A percentile compares a stretch with the other conserved stretches of the same genome.
Conservation (phyloP, 352 stramenopile species). For the Phytophthora idaei region DNA sequence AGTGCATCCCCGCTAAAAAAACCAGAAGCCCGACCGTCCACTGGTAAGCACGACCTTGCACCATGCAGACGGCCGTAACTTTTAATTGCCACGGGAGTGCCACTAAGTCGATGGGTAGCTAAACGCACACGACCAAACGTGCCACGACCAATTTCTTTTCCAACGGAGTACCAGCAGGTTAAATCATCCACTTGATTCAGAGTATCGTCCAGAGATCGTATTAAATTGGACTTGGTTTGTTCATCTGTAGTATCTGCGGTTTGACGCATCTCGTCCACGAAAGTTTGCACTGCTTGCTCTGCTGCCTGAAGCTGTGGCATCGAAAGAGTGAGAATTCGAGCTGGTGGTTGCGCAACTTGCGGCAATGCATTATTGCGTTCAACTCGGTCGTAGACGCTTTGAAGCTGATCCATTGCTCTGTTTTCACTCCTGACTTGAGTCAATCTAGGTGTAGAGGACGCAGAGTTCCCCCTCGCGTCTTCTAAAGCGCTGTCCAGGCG, state of each 20-base stretch:
- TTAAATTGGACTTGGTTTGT: slow-evolving; percentile 18
- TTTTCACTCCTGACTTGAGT: too few relatives aligned
- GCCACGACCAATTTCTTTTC: slow-evolving; percentile 52
- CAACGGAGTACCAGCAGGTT: slow-evolving; percentile 48
- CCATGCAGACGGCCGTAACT: slow-evolving; percentile 56
- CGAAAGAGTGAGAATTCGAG: slow-evolving; percentile 13
- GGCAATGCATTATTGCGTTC: slow-evolving; percentile 14
- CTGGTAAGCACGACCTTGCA: slow-evolving; percentile 40
- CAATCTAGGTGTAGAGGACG: too few relatives aligned
- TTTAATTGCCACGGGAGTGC: slow-evolving; percentile 62
- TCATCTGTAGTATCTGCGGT: slow-evolving; percentile 13
- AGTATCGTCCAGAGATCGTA: slow-evolving; percentile 9
- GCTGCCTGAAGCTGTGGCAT: slow-evolving; percentile 10
- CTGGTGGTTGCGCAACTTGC: neutral
- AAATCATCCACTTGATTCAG: slow-evolving; percentile 25
- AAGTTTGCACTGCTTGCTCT: slow-evolving; percentile 21
- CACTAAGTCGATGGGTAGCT: slow-evolving; percentile 50
- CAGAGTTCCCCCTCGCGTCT: slow-evolving; percentile 12
- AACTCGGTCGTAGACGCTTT: slow-evolving; percentile 24
- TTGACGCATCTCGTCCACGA: slow-evolving; percentile 26
- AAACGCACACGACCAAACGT: slow-evolving; percentile 61
- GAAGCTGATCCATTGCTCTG: slow-evolving; percentile 11
- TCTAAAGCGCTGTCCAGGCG: slow-evolving; percentile 29
- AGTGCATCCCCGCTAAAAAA: slow-evolving; percentile 35
- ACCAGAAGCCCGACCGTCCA: neutral